phyloP scores from a whole-genome alignment of 352 stramenopile genomes.

The Globisporangium takayamanum region DNA sequence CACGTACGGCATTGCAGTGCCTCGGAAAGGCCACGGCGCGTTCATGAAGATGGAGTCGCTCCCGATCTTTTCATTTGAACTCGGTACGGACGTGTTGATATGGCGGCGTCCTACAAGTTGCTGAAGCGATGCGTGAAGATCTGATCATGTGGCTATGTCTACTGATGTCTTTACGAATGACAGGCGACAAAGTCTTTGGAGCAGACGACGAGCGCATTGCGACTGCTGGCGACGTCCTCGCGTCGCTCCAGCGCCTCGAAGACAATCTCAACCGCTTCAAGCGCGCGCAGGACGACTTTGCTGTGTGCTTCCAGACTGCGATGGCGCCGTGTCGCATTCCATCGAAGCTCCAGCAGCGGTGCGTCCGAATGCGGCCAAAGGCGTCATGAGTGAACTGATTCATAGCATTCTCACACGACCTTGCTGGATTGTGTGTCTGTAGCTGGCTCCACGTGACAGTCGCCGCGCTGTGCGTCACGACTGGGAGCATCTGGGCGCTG shows the following conservation, averaged over 20 bases:
- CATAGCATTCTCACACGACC: too few relatives aligned
- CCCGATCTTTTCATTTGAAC: slow-evolving; percentile 37
- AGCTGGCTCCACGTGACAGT: slow-evolving; percentile 64
- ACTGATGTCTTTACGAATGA: neutral
- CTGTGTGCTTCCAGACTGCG: slow-evolving; percentile 38
- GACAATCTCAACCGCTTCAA: slow-evolving; percentile 42
- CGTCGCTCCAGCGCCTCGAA: slow-evolving; percentile 40
- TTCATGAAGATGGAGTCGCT: slow-evolving; percentile 50
- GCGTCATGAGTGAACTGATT: too few relatives aligned
- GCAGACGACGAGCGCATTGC: slow-evolving; percentile 1
- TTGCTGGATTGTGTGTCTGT: neutral
- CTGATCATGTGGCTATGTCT: neutral
- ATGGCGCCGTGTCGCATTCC: slow-evolving; percentile 57
- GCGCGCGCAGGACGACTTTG: slow-evolving; percentile 40
- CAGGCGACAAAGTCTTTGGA: slow-evolving; percentile 10
- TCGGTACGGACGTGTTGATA: slow-evolving; percentile 21
- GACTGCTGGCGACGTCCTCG: slow-evolving; percentile 26
- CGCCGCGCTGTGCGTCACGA: slow-evolving; percentile 42
- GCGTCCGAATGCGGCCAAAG: neutral
- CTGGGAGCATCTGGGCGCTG: slow-evolving; percentile 50
- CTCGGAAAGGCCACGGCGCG: slow-evolving; percentile 42
- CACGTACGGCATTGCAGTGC: slow-evolving; percentile 44
- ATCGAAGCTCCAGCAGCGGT: slow-evolving; percentile 63
- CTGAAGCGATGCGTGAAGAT: neutral
- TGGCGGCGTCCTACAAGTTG: neutral